These are phyloP conservation scores for Nemania sp. DNA, from an alignment of 2,329 filamentous ascomycete genomes.

Conservation along the genomic window DNA sequence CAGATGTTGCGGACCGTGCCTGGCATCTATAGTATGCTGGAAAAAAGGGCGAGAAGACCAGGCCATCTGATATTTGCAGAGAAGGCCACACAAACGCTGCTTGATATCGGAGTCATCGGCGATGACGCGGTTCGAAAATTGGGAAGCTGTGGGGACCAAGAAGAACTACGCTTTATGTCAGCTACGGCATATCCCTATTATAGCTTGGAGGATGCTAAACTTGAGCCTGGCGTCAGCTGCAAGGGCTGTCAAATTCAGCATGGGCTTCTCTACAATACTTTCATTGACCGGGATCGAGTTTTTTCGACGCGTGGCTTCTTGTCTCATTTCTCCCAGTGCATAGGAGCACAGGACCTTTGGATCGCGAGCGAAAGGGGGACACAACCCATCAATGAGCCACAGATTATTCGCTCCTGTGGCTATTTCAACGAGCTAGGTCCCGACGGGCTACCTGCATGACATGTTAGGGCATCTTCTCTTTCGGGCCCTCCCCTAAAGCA, in stretches of 20 bases:
- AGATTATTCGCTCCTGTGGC: constrained; percentile 29
- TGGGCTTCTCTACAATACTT: constrained; percentile 17
- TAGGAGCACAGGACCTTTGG: constrained; percentile 37
- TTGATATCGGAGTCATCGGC: constrained; percentile 1
- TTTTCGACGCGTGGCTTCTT: constrained; percentile 38
- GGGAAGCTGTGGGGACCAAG: constrained; percentile 24
- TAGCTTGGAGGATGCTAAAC: constrained; percentile 35
- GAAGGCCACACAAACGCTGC: no score
- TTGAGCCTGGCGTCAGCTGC: constrained; percentile 42
- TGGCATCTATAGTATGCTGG: no score
- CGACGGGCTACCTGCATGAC: constrained; percentile 21
- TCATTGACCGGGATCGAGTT: constrained; percentile 18
- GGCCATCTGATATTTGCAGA: no score
- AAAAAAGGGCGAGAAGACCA: no score
- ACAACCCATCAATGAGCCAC: constrained; percentile 20
- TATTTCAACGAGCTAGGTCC: constrained; percentile 29
- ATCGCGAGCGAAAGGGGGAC: constrained; percentile 33
- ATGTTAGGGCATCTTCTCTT: background rate
- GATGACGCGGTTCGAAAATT: constrained; percentile 23
- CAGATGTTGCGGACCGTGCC: no score
- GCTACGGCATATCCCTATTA: constrained; percentile 42
- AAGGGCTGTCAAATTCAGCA: constrained; percentile 38
- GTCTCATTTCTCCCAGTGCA: constrained; percentile 39
- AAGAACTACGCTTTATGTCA: constrained; percentile 36
- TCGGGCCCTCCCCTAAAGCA: no score